Conservation (phyloP, 192 early-diverging fungal genomes). For the Chytriomyces hyalinus region DNA sequence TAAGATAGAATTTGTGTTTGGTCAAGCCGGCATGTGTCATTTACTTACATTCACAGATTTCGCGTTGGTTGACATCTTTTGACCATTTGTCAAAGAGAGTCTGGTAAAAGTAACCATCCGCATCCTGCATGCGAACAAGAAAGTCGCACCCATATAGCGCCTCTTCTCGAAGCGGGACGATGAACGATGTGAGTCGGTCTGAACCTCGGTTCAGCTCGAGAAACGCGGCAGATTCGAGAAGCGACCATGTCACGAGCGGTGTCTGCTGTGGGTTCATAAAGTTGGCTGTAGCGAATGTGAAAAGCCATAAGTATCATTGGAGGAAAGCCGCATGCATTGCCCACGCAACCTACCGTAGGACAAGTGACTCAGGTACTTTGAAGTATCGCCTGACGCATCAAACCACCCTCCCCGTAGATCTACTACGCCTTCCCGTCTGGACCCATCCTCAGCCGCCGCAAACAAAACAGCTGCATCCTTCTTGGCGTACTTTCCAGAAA, state of each 20-base stretch:
- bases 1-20: no score
- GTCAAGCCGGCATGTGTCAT: background rate
- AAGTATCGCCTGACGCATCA: slow-evolving; percentile 15
- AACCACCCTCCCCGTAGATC: slow-evolving; percentile 19
- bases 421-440: background rate
- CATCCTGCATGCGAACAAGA: slow-evolving; percentile 23
- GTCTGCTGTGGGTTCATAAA: slow-evolving; percentile 35
- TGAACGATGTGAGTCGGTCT: slow-evolving; percentile 18
- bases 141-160: slow-evolving; percentile 28
- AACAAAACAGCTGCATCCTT: slow-evolving; percentile 9
- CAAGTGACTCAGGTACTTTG: slow-evolving; percentile 23
- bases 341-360: slow-evolving; percentile 13
- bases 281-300: slow-evolving; percentile 5
- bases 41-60: slow-evolving; percentile 22
- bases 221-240: slow-evolving; percentile 10
- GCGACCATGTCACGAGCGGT: slow-evolving; percentile 10
- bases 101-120: slow-evolving; percentile 31
- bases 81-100: slow-evolving; percentile 33
- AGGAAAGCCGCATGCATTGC: background rate
- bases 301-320: background rate
- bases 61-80: slow-evolving; percentile 30
- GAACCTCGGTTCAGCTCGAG: background rate
- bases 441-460: background rate
- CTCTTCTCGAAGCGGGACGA: slow-evolving; percentile 24
- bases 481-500: slow-evolving; percentile 2